Base-by-base conservation (phyloP, 225 moss, liverwort and hornwort genomes). In the Neckera pumila region DNA sequence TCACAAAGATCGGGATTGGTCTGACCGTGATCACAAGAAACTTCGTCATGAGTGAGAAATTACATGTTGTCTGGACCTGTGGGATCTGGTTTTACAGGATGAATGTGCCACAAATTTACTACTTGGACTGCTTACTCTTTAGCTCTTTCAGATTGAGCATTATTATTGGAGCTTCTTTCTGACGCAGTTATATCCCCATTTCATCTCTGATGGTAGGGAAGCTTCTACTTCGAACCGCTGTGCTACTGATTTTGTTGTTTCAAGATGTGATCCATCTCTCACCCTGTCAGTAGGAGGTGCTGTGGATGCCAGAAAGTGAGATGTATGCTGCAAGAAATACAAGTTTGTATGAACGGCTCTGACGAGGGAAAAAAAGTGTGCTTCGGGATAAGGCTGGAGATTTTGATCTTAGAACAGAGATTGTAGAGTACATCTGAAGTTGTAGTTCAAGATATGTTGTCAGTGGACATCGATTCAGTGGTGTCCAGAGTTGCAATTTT, bases 1-100 rank as follows among this genome's bases (percentile, higher is more conserved):
- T 80, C 92, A 93, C 86, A 93, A 93, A 75, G 92, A 93, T 40
- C 92, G 93, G 82, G 93, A 93, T 84, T 93, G 93, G 93, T 92
- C 92, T 61, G 92, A 93, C 78, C 93, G 93, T 66, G 93, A 93
- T 89, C 89, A 93, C 70, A 93, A 93, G 91, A 93, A 93, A 82
- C 73, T 89, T 74, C 93, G 93, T 88, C 93, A 93, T 69, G 93
- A 93, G 60, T 93, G 88, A 92, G 58, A 38, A 87, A 53, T 30
- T 66, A 75, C 59, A 85, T 65, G 73, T 57, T 56, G 43, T 40
- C 65, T 84, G 80, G 76, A 51, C 71, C 65, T 81, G 60, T 80
- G 84, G 34, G 43, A 56, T 62, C 69, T 81, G 84, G 66, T 73
- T 87, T 75, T 84, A 42, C 84, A 79, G 86, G 83, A 92, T 62